These are phyloP conservation scores for Globisporangium cylindrosporum DNA, from an alignment of 352 stramenopile genomes.

Conservation along the genomic window DNA sequence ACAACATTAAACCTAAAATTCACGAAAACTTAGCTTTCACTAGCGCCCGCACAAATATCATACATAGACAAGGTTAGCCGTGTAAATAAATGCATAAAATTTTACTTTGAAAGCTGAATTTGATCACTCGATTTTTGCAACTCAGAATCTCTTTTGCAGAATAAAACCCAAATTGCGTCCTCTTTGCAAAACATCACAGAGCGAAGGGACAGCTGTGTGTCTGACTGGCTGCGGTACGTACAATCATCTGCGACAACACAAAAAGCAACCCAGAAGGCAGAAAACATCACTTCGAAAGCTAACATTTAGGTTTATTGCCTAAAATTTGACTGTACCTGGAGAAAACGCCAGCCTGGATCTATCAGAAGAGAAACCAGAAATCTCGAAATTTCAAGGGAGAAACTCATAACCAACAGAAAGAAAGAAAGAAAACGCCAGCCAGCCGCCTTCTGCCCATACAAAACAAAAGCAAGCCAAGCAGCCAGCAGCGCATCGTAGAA, in stretches of 20 bases:
- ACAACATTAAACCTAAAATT: too few species aligned
- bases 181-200: neutral
- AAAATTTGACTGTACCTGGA: neutral
- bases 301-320: neutral
- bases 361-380: neutral
- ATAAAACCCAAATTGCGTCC: too few species aligned
- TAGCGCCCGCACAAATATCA: too few species aligned
- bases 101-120: too few species aligned
- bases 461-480: constrained; percentile 8
- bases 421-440: constrained; percentile 10
- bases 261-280: neutral
- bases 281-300: neutral
- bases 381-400: neutral
- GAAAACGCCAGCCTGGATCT: neutral
- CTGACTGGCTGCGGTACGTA: constrained; percentile 7
- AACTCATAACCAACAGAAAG: neutral
- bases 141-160: too few species aligned
- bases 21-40: too few species aligned
- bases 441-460: neutral
- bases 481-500: constrained; percentile 3
- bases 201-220: neutral
- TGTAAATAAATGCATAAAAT: too few species aligned
- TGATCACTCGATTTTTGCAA: too few species aligned
- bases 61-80: too few species aligned
- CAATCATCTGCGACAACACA: neutral